Evolutionary conservation across 495 filamentous ascomycete genomes (phyloP).

Genomic region (Aspergillus affinis): DNA sequence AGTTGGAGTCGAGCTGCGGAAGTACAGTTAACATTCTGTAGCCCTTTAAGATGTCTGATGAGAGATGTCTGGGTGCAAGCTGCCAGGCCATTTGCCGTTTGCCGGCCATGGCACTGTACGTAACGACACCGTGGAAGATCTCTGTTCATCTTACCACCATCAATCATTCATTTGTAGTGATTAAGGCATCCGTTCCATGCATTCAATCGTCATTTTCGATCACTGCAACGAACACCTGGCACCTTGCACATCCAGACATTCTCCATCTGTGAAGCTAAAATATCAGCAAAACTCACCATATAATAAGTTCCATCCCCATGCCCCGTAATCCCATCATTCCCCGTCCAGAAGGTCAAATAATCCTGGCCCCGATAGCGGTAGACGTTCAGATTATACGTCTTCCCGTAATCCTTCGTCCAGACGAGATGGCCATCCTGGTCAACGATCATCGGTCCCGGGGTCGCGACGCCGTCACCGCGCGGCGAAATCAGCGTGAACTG

Average conservation of each 20-base stretch:
- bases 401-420: slow-evolving; percentile 38
- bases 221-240: no score
- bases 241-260: not conserved
- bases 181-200: no score
- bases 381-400: slow-evolving; percentile 43
- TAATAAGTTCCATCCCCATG: slow-evolving; percentile 49
- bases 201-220: no score
- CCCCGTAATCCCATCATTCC: slow-evolving; percentile 45
- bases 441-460: slow-evolving; percentile 44
- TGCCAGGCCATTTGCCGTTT: no score
- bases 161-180: not conserved
- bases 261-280: not conserved
- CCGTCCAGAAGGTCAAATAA: slow-evolving; percentile 54
- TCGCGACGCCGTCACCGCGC: slow-evolving; percentile 35
- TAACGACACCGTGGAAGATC: no score
- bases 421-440: slow-evolving; percentile 44
- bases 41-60: no score
- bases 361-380: slow-evolving; percentile 39
- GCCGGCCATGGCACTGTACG: no score
- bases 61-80: no score
- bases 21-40: not conserved
- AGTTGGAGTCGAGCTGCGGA: slow-evolving; percentile 46
- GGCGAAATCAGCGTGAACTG: slow-evolving; percentile 44
- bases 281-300: slow-evolving; percentile 41
- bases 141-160: no score